A percentile compares a stretch with the other conserved stretches of the same genome.
Conservation (phyloP, 140 eudicot species). For the Anethum foeniculum region DNA sequence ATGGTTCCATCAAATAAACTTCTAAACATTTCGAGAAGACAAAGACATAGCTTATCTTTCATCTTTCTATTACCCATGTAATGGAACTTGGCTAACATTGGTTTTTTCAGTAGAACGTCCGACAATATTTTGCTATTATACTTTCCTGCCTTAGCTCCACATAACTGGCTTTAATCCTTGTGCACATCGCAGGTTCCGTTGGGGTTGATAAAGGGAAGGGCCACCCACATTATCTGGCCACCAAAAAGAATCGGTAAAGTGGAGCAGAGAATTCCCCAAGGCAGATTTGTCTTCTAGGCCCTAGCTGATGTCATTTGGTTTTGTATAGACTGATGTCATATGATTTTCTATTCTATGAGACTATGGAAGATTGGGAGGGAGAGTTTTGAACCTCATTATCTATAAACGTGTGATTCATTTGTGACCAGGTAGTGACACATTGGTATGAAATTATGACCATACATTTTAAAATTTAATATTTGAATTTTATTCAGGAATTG, state of each 20-base stretch:
- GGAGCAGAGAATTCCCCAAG: slow-evolving; percentile 32
- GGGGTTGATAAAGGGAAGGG: slow-evolving; percentile 86
- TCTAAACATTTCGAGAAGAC: neutral
- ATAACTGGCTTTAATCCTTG: neutral
- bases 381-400: neutral
- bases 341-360: neutral
- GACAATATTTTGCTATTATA: neutral
- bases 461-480: too few relatives aligned
- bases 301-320: slow-evolving; percentile 9
- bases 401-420: too few relatives aligned
- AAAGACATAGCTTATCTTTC: neutral
- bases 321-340: slow-evolving; percentile 1
- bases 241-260: slow-evolving; percentile 68
- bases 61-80: neutral
- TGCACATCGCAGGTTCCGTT: slow-evolving; percentile 53
- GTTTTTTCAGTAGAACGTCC: neutral
- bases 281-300: slow-evolving; percentile 23
- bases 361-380: neutral
- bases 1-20: neutral
- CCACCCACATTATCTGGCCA: slow-evolving; percentile 73
- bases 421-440: too few relatives aligned
- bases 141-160: neutral
- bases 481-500: too few relatives aligned
- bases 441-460: too few relatives aligned
- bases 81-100: neutral